These are phyloP conservation scores for Ophiostoma sp. DNA, from an alignment of 2,329 filamentous ascomycete species.

Conservation along the genomic window DNA sequence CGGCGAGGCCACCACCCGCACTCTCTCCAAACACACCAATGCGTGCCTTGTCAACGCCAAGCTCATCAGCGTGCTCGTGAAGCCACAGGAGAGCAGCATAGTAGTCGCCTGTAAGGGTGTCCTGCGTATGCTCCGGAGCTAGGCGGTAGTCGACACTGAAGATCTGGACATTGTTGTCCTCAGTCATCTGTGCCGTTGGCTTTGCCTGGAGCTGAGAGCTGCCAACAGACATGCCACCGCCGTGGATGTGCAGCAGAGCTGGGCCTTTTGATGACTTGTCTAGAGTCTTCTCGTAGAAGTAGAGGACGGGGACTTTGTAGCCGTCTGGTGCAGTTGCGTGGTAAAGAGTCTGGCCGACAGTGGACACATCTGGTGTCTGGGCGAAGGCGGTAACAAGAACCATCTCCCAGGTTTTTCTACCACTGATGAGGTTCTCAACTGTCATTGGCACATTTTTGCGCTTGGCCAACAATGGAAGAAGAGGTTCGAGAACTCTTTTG, in stretches of 20 bases:
- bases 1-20: constrained; percentile 12
- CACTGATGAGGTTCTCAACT: background rate
- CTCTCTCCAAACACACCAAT: constrained; percentile 10
- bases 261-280: background rate
- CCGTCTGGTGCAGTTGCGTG: background rate
- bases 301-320: constrained; percentile 9
- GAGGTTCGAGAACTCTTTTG: background rate
- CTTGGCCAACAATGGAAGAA: background rate
- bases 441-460: background rate
- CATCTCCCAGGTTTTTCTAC: background rate
- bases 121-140: background rate
- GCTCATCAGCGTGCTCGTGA: background rate
- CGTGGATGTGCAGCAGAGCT: constrained; percentile 9
- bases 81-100: constrained; percentile 11
- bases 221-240: constrained; percentile 5
- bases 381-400: background rate
- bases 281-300: background rate
- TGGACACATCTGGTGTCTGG: background rate
- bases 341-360: background rate
- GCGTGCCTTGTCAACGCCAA: background rate
- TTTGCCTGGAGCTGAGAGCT: background rate
- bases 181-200: background rate
- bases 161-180: background rate
- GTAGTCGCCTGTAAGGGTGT: background rate
- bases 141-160: constrained; percentile 18